Percentiles rank a stretch among this genome's conserved stretches.
Evolutionary conservation across 1,284 basidiomycete species (phyloP).

Genomic region (Rhodotorula mucilaginosa): DNA sequence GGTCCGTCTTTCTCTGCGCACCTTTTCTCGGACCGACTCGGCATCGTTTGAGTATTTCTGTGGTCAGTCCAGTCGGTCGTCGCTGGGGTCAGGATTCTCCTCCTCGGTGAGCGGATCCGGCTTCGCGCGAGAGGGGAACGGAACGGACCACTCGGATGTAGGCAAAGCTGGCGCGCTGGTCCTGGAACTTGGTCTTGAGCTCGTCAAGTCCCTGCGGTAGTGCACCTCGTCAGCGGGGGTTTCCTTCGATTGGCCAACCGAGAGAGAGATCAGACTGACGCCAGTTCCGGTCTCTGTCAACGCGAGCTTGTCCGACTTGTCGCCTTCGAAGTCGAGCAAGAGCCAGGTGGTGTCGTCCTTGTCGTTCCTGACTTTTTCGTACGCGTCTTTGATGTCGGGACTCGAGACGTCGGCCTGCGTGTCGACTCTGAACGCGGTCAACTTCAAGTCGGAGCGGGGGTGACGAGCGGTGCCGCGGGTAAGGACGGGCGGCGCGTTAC

Average conservation of each 20-base stretch:
- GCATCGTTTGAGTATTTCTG: constrained; percentile 41
- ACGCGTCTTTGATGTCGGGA: constrained; percentile 27
- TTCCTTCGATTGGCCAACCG: too few relatives aligned
- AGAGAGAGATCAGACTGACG: constrained; percentile 1
- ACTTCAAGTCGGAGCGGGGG: neutral
- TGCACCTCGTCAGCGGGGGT: too few relatives aligned
- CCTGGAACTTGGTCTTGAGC: constrained; percentile 28
- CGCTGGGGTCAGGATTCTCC: too few relatives aligned
- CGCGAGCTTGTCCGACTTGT: constrained; percentile 23
- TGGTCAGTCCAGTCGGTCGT: too few relatives aligned
- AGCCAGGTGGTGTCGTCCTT: constrained; percentile 37
- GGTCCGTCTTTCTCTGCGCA: neutral
- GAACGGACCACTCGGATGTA: constrained; percentile 34
- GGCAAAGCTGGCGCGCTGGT: constrained; percentile 31
- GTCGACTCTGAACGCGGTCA: neutral
- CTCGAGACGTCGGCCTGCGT: constrained; percentile 36
- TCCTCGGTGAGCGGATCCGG: neutral
- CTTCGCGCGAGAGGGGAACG: neutral
- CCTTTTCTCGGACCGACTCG: constrained; percentile 38
- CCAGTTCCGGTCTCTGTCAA: constrained; percentile 32
- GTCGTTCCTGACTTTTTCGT: constrained; percentile 39
- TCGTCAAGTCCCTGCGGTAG: constrained; percentile 29
- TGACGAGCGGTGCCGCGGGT: neutral
- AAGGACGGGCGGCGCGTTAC: neutral
- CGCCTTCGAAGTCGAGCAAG: constrained; percentile 31